phyloP scores from a whole-genome alignment of 257 asterid genomes.

The Echium plantagineum region DNA sequence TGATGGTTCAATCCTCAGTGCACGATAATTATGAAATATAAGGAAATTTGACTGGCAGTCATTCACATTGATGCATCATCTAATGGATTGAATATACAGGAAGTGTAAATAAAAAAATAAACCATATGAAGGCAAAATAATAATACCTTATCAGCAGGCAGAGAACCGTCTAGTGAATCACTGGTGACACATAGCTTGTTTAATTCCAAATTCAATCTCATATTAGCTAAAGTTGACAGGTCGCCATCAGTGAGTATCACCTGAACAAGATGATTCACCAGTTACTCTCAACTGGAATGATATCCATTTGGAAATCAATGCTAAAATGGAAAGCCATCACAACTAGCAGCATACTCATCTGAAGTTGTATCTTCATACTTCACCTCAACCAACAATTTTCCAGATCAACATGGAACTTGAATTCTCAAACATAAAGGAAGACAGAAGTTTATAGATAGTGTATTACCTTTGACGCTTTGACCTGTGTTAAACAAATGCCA shows the following conservation, averaged over 20 bases:
- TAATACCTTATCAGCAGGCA: conserved; percentile 28
- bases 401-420: not conserved
- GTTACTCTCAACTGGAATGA: not conserved
- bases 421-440: not conserved
- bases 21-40: too few species aligned
- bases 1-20: too few species aligned
- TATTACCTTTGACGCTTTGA: conserved; percentile 69
- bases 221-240: conserved; percentile 57
- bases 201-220: conserved; percentile 72
- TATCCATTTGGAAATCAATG: not conserved
- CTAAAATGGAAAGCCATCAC: not conserved
- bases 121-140: not conserved
- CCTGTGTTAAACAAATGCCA: conserved; percentile 71
- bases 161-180: conserved; percentile 12
- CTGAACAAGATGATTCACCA: conserved; percentile 28
- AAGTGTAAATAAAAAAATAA: conserved; percentile 1
- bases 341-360: not conserved
- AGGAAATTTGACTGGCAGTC: not conserved
- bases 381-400: not conserved
- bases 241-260: conserved; percentile 84
- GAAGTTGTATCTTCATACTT: not conserved
- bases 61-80: too few species aligned
- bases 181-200: conserved; percentile 33
- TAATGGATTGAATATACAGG: not conserved
- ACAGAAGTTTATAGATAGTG: not conserved